phyloP scores from a whole-genome alignment of 2,329 filamentous ascomycete species.

The Hymenotorrendiella dingleyae region DNA sequence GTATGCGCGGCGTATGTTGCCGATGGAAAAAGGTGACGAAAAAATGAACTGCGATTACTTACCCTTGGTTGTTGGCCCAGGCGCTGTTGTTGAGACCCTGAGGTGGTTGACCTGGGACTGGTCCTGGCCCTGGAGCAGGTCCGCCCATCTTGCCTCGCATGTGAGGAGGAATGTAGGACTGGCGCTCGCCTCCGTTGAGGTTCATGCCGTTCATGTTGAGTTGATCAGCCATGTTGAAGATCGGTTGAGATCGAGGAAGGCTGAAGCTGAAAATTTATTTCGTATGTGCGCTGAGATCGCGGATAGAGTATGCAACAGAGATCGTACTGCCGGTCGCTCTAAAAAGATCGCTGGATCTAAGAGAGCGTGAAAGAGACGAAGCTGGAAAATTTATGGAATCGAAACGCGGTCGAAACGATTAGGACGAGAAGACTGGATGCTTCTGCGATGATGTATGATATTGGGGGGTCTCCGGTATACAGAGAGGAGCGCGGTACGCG shows the following conservation, averaged over 20 bases:
- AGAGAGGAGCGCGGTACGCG: neutral
- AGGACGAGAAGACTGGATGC: slow-evolving; percentile 18
- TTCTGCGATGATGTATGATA: too few relatives aligned
- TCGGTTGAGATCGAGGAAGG: slow-evolving; percentile 10
- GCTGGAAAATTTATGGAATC: slow-evolving; percentile 20
- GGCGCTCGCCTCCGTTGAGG: slow-evolving; percentile 45
- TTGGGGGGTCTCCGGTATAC: slow-evolving; percentile 4
- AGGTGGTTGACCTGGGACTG: slow-evolving; percentile 18
- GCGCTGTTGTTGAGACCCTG: slow-evolving; percentile 54
- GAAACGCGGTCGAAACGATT: slow-evolving; percentile 30
- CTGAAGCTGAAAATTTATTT: slow-evolving; percentile 3
- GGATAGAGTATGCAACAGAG: slow-evolving; percentile 7
- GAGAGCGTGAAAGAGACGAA: slow-evolving; percentile 19
- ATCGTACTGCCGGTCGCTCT: slow-evolving; percentile 15
- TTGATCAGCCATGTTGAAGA: slow-evolving; percentile 1
- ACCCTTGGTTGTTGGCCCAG: slow-evolving; percentile 48
- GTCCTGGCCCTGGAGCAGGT: slow-evolving; percentile 12
- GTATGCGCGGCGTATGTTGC: neutral
- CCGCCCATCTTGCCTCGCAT: slow-evolving; percentile 56
- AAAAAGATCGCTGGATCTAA: slow-evolving; percentile 24
- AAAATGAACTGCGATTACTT: slow-evolving; percentile 31
- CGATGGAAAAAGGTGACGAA: neutral
- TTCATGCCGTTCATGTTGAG: slow-evolving; percentile 48
- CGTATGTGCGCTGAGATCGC: slow-evolving; percentile 5
- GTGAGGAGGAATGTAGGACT: slow-evolving; percentile 82